Evolutionary conservation across 2,329 filamentous ascomycete genomes (phyloP).

Genomic region (Neopestalotiopsis sp.): DNA sequence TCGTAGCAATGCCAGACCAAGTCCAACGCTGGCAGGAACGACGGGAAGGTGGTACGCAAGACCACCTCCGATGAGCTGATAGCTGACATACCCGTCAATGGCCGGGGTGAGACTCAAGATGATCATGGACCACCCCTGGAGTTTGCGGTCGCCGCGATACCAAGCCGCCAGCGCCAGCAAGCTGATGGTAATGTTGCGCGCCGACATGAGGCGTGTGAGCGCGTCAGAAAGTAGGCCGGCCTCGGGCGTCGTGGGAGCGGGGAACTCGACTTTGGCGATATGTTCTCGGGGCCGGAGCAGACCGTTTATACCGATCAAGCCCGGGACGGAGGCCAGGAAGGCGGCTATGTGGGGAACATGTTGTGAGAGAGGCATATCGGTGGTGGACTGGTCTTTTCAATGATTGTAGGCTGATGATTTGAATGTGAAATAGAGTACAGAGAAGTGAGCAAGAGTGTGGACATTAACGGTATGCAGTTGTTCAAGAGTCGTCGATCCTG

Average conservation of each 20-base stretch:
- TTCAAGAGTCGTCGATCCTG: too few relatives aligned
- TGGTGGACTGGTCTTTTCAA: too few relatives aligned
- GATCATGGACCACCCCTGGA: neutral
- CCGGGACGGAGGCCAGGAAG: neutral
- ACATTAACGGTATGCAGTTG: too few relatives aligned
- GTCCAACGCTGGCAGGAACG: neutral
- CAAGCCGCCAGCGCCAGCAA: neutral
- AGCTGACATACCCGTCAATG: neutral
- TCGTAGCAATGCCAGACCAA: neutral
- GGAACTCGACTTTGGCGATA: neutral
- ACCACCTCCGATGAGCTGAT: neutral
- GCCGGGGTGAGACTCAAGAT: neutral
- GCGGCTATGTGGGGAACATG: too few relatives aligned
- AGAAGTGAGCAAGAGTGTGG: too few relatives aligned
- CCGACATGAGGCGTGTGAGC: neutral
- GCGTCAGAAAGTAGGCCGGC: neutral
- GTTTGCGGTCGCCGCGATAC: neutral
- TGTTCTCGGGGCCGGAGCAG: neutral
- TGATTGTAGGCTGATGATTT: too few relatives aligned
- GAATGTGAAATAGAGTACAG: too few relatives aligned
- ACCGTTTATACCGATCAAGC: neutral
- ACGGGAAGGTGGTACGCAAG: neutral
- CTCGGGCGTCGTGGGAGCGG: conserved; percentile 1
- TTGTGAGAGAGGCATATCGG: too few relatives aligned
- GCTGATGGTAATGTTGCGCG: neutral